Base-by-base conservation (phyloP, 192 early-diverging fungal genomes). In the Mortierella hygrophila region DNA sequence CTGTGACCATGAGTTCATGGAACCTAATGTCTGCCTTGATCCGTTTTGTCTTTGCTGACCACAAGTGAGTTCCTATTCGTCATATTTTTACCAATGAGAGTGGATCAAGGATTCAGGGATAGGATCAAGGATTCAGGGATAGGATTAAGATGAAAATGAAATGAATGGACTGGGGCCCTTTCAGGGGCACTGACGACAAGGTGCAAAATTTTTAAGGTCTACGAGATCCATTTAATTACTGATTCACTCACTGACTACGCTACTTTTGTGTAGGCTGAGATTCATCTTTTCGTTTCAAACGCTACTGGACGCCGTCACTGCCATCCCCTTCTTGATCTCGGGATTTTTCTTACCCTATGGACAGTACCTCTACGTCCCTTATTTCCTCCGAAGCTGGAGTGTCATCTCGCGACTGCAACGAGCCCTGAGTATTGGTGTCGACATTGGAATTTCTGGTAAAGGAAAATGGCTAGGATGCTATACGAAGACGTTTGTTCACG, bases 331-430 rank as follows among this genome's bases (percentile, higher is more conserved):
- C 81, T 26, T 94, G 26, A 38, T 91, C 13, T 89, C 89, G 6
- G 77, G 82, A 20, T 55, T 65, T 23, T 88, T 89, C 57, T 63
- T 93, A 20, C 77, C 75, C 6, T 35, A 82, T 79, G 91, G 89
- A 7, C 85, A 89, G 68, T 92, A 68, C 71, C 76, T 94, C 37
- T 93, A 90, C 44, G 88, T 95, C 2, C 94, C 94, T 20, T 95
- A 93, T 71, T 95, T 94, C 88, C 72, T 95, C 42, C 80, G 91
- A 40, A 91, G 91, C 41, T 88, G 93, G 82, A 88, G 89, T 26
- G 88, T 94, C 16, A 83, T 94, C 10, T 80, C 89, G 46, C 91
- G 91, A 35, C 80, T 95, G 16, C 88, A 90, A 42, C 89, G 90
- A 42, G 90, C 91, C 4, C 79, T 94, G 68, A 91, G 90, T n/a